A percentile compares a stretch with the other conserved stretches of the same genome.
Conservation (phyloP, 2,329 filamentous ascomycete species). For the Neopestalotiopsis clavispora region DNA sequence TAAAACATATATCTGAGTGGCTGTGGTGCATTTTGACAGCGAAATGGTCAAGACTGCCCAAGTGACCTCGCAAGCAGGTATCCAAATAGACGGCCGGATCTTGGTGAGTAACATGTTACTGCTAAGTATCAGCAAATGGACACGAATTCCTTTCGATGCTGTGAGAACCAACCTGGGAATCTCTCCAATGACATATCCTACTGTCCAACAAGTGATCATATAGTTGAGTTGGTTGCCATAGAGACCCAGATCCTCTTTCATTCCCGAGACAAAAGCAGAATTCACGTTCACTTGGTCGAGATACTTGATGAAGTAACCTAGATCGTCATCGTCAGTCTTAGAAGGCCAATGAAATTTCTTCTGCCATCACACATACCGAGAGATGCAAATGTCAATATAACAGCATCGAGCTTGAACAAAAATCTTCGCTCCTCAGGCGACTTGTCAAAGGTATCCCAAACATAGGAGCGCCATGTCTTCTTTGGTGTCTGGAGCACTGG, state of each 20-base stretch:
- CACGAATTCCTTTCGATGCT: not conserved
- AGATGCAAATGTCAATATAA: conserved; percentile 44
- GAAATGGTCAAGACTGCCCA: conserved; percentile 40
- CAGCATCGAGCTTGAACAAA: conserved; percentile 47
- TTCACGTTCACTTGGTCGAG: conserved; percentile 41
- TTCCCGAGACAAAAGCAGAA: conserved; percentile 51
- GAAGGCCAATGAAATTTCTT: not conserved
- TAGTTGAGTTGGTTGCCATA: conserved; percentile 45
- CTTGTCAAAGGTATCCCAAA: conserved; percentile 55
- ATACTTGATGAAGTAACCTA: conserved; percentile 42
- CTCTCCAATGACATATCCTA: conserved; percentile 37
- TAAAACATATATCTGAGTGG: conserved; percentile 39
- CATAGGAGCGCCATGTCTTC: conserved; percentile 49
- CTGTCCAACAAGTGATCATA: conserved; percentile 34
- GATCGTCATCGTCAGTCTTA: not conserved
- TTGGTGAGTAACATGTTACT: conserved; percentile 40
- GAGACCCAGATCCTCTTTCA: conserved; percentile 47
- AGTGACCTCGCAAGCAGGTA: conserved; percentile 37
- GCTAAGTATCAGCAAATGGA: not conserved
- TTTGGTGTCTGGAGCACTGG: conserved; percentile 35
- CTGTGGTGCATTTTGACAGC: conserved; percentile 37
- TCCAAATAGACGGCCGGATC: conserved; percentile 42
- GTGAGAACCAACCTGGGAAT: conserved; percentile 31
- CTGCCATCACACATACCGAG: conserved; percentile 29
- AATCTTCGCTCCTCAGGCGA: conserved; percentile 44